Percentiles rank a stretch among this genome's conserved stretches.
Conservation (phyloP, 129 eudicot species). For the sunflower (Helianthus annuus) region DNA sequence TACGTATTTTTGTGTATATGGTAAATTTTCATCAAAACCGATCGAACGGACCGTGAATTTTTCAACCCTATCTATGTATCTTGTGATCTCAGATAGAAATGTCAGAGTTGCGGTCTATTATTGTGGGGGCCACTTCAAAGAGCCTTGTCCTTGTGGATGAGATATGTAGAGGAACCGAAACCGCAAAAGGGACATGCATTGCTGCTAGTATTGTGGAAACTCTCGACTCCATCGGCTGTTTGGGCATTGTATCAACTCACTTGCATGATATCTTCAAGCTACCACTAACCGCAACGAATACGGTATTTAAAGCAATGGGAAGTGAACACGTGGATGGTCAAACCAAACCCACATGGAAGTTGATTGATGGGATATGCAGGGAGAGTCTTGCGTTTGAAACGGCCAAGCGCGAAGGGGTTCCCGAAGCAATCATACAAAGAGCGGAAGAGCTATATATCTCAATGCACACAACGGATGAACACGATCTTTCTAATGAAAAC, state of each 20-base stretch:
- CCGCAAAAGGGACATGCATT: conserved; percentile 94
- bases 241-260: conserved; percentile 93
- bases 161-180: conserved; percentile 95
- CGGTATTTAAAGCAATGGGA: conserved; percentile 83
- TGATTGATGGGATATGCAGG: conserved; percentile 81
- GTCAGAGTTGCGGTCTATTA: conserved; percentile 87
- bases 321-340: conserved; percentile 60
- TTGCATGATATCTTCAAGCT: conserved; percentile 84
- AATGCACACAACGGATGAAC: conserved; percentile 38
- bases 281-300: conserved; percentile 57
- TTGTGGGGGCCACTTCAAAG: conserved; percentile 68
- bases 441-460: conserved; percentile 75
- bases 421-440: conserved; percentile 61
- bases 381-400: conserved; percentile 99
- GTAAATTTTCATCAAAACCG: no score
- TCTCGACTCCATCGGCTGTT: conserved; percentile 72
- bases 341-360: conserved; percentile 86
- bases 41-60: not conserved
- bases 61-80: not conserved
- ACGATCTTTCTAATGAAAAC: not conserved
- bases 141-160: conserved; percentile 95
- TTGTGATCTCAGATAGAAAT: conserved; percentile 71
- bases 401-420: conserved; percentile 85
- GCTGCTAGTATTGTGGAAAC: conserved; percentile 90
- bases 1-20: no score